These are phyloP conservation scores for Aphanomyces euteiches DNA, from an alignment of 352 stramenopile species.

Conservation along the genomic window DNA sequence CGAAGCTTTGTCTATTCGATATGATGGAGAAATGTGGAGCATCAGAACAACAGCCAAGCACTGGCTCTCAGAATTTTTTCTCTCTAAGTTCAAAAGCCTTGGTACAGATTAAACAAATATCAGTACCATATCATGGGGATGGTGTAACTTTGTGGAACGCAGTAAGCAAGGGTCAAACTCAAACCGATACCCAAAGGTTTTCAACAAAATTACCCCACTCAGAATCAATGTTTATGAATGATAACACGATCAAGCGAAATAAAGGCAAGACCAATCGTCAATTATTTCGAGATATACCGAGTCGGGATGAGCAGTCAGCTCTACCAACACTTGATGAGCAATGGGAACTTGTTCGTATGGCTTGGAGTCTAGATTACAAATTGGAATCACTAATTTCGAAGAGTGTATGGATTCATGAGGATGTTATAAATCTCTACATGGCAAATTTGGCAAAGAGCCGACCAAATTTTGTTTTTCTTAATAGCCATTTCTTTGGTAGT, in stretches of 20 bases:
- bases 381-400: neutral
- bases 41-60: neutral
- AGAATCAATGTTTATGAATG: too few species aligned
- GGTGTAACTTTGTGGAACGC: neutral
- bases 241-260: neutral
- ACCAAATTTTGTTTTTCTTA: neutral
- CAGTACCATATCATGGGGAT: neutral
- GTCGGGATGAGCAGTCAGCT: neutral
- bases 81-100: too few species aligned
- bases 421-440: constrained; percentile 7
- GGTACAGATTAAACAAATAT: too few species aligned
- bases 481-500: neutral
- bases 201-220: too few species aligned
- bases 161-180: too few species aligned
- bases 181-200: too few species aligned
- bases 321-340: neutral
- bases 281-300: too few species aligned
- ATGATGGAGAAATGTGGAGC: neutral
- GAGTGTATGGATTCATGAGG: neutral
- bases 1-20: neutral
- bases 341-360: neutral
- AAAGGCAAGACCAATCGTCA: neutral
- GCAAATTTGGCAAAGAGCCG: neutral
- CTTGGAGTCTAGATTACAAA: neutral
- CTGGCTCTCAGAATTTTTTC: neutral